These are phyloP conservation scores for Ambispora gerdemannii DNA, from an alignment of 192 early-diverging fungal genomes.

Conservation along the genomic window DNA sequence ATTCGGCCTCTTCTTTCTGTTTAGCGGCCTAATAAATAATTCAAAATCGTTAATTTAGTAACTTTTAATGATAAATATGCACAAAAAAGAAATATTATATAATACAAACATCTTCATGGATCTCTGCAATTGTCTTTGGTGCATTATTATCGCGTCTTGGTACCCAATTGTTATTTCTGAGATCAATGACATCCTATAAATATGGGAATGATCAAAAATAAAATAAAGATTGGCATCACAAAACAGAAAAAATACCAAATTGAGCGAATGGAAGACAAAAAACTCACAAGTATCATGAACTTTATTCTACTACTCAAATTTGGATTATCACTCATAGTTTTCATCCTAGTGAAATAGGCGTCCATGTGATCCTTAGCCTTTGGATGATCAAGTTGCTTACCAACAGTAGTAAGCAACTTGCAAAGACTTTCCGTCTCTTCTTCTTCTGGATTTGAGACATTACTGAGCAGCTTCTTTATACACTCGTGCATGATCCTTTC, in stretches of 20 bases:
- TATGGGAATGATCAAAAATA: too few relatives aligned
- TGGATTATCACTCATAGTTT: conserved; percentile 64
- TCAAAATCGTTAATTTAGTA: not conserved
- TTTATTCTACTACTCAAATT: conserved; percentile 82
- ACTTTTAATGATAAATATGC: not conserved
- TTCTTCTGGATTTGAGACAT: conserved; percentile 78
- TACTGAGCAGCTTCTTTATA: conserved; percentile 73
- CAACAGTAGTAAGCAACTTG: conserved; percentile 89
- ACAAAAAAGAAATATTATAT: not conserved
- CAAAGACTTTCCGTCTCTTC: conserved; percentile 93
- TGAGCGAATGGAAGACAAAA: too few relatives aligned
- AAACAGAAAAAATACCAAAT: too few relatives aligned
- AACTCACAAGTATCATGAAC: conserved; percentile 73
- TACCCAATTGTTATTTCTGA: conserved; percentile 78
- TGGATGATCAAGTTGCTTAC: conserved; percentile 74
- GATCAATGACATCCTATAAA: conserved; percentile 74
- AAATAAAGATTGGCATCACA: too few relatives aligned
- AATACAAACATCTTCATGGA: conserved; percentile 65
- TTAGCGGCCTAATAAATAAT: conserved; percentile 51
- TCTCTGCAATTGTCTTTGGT: conserved; percentile 90
- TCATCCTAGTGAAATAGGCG: conserved; percentile 81
- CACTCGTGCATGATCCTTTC: conserved; percentile 96
- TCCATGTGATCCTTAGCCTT: conserved; percentile 69
- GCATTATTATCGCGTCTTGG: conserved; percentile 59
- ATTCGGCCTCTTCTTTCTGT: conserved; percentile 70